phyloP scores from a whole-genome alignment of 148 eudicot genomes.

The Salicornia ramosissima region DNA sequence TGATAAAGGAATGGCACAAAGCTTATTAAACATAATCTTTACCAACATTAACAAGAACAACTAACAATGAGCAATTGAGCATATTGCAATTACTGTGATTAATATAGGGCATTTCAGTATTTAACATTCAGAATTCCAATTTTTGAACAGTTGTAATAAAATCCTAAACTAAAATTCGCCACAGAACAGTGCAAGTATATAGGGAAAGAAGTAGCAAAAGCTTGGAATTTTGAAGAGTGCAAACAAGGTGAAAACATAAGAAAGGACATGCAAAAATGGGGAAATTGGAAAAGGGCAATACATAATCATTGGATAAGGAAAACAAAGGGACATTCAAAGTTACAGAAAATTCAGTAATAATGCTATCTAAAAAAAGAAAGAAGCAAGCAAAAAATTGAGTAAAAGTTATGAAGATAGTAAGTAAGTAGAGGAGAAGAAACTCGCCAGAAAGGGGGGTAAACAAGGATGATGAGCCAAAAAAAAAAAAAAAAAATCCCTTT shows the following conservation, averaged over 20 bases:
- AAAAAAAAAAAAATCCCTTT: neutral
- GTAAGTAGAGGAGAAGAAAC: conserved; percentile 2
- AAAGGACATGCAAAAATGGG: conserved; percentile 23
- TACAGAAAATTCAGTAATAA: too few relatives aligned
- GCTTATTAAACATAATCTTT: too few relatives aligned
- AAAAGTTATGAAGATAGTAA: neutral
- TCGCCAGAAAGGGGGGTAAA: neutral
- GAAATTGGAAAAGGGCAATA: conserved; percentile 4
- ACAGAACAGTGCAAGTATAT: neutral
- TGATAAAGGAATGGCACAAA: too few relatives aligned
- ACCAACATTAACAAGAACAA: too few relatives aligned
- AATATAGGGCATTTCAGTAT: too few relatives aligned
- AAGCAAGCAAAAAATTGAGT: neutral
- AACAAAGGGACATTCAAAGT: neutral
- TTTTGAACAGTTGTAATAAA: neutral
- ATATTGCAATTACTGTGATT: too few relatives aligned
- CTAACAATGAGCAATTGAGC: too few relatives aligned
- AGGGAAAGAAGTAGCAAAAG: neutral
- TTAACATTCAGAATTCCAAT: neutral
- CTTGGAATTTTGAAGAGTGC: neutral
- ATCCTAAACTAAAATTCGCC: neutral
- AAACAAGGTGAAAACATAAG: neutral
- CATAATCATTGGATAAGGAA: neutral
- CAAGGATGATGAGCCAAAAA: conserved; percentile 12
- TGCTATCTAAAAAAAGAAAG: too few relatives aligned